Evolutionary conservation across 768 basidiomycete species (phyloP).

Genomic region (Lentinula edodes): DNA sequence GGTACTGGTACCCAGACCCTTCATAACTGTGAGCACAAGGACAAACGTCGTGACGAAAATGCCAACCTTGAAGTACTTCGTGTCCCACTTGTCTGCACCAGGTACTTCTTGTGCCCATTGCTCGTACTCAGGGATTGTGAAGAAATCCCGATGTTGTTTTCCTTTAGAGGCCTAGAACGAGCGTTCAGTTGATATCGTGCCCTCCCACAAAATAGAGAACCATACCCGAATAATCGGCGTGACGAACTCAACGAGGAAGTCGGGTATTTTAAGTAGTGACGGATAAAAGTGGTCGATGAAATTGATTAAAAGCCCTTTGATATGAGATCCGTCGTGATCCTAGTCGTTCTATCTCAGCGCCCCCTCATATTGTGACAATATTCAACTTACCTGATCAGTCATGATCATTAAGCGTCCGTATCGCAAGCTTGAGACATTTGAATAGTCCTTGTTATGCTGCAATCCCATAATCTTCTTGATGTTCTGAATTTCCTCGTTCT

Average conservation of each 20-base stretch:
- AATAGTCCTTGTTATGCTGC: constrained; percentile 90
- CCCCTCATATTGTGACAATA: background rate
- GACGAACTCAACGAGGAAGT: constrained; percentile 96
- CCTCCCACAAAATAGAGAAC: constrained; percentile 16
- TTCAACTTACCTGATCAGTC: constrained; percentile 86
- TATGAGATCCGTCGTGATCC: constrained; percentile 99
- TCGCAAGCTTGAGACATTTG: constrained; percentile 57
- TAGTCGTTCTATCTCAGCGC: constrained; percentile 22
- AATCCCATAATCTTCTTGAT: constrained; percentile 98
- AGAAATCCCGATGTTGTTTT: constrained; percentile 78
- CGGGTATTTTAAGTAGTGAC: constrained; percentile 82
- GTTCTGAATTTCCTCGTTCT: constrained; percentile 94
- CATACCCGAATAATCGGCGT: constrained; percentile 92
- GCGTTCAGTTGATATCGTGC: background rate
- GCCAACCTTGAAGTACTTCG: constrained; percentile 95
- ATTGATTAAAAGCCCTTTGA: constrained; percentile 98
- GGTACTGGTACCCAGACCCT: constrained; percentile 95
- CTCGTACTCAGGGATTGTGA: constrained; percentile 96
- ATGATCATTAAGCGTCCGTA: constrained; percentile 98
- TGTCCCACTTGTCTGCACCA: constrained; percentile 75
- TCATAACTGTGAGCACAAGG: constrained; percentile 3
- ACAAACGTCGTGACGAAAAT: background rate
- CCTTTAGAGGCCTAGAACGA: constrained; percentile 65
- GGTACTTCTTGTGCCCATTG: constrained; percentile 81
- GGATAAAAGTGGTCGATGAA: constrained; percentile 97